Conservation (phyloP, 2,329 filamentous ascomycete species). For the Xenoacremonium recifei region DNA sequence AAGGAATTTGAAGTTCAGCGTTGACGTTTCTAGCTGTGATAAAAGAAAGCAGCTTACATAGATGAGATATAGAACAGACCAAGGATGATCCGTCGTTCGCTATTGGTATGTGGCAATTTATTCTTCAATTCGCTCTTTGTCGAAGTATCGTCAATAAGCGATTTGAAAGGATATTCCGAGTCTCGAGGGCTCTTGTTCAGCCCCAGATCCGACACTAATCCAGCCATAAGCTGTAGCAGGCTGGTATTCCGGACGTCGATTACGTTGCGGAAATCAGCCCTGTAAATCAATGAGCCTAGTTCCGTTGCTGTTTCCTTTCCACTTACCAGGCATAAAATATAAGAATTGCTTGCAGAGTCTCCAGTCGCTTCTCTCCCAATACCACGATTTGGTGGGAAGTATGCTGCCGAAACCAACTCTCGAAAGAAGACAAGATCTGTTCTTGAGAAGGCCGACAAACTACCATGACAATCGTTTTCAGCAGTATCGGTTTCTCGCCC, state of each 20-base stretch:
- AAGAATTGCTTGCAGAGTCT: conserved; percentile 4
- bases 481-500: conserved; percentile 1
- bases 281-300: not conserved
- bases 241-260: not conserved
- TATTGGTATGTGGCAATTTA: not conserved
- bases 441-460: conserved; percentile 1
- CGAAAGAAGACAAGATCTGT: not conserved
- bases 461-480: conserved; percentile 1
- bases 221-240: not conserved
- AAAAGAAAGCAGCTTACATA: not conserved
- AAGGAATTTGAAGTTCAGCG: not conserved
- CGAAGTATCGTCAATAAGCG: not conserved
- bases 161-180: not conserved
- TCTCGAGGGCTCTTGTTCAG: not conserved
- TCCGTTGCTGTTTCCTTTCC: not conserved
- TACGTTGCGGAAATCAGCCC: not conserved
- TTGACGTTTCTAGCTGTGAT: not conserved
- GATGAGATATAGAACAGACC: not conserved
- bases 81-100: not conserved
- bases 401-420: conserved; percentile 5
- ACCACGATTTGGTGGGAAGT: conserved; percentile 4
- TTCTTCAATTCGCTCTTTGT: not conserved
- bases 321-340: conserved; percentile 7
- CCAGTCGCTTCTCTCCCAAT: conserved; percentile 1
- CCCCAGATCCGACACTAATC: not conserved